Percentiles rank a stretch among this genome's conserved stretches.
phyloP scores from a whole-genome alignment of 768 basidiomycete species.

The Hysterangium stoloniferum region DNA sequence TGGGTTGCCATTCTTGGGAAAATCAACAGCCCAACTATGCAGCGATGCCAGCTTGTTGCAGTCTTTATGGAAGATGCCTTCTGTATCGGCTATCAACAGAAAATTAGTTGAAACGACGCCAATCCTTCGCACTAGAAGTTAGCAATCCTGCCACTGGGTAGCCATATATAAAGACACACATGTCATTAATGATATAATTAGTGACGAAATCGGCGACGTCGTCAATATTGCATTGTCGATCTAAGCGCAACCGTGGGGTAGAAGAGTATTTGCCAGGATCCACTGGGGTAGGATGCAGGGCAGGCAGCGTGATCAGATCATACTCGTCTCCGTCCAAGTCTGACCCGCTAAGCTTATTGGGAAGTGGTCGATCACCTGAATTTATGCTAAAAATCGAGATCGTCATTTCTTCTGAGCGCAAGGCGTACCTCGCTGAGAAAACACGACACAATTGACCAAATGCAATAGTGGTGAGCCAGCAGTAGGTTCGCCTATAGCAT shows the following conservation, averaged over 20 bases:
- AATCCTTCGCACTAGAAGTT: constrained; percentile 43
- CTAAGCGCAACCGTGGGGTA: constrained; percentile 37
- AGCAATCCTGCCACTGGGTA: constrained; percentile 14
- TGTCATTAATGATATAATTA: constrained; percentile 61
- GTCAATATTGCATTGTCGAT: constrained; percentile 43
- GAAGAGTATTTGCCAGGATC: constrained; percentile 43
- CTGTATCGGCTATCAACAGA: constrained; percentile 51
- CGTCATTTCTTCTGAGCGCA: background rate
- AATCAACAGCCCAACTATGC: constrained; percentile 62
- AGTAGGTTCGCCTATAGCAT: constrained; percentile 52
- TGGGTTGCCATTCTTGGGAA: constrained; percentile 49
- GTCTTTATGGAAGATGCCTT: constrained; percentile 40
- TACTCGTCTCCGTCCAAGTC: constrained; percentile 63
- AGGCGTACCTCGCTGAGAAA: constrained; percentile 38
- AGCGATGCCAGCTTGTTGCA: constrained; percentile 48
- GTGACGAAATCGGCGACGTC: constrained; percentile 66
- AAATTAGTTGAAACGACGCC: constrained; percentile 56
- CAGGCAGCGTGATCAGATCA: constrained; percentile 35
- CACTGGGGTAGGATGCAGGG: background rate
- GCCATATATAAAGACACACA: constrained; percentile 23
- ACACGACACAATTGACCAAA: constrained; percentile 42
- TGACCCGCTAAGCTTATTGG: constrained; percentile 58
- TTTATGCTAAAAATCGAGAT: background rate
- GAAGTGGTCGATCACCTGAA: constrained; percentile 52
- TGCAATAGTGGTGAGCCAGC: constrained; percentile 39